Evolutionary conservation across 2,329 filamentous ascomycete genomes (phyloP).

Genomic region (Raffaelea albimanens): DNA sequence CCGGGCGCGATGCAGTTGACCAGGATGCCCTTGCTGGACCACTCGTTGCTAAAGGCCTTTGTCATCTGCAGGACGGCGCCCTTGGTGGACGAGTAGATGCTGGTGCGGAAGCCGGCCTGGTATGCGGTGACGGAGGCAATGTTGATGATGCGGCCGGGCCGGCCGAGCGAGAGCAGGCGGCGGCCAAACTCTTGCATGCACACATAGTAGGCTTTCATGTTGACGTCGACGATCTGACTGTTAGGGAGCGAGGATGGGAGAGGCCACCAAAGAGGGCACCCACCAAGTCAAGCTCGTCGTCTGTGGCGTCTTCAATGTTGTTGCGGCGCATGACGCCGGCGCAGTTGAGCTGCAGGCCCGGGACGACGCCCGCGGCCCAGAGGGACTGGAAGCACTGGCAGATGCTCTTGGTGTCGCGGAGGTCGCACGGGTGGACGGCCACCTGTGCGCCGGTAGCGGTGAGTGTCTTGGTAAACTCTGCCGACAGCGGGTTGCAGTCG

Average conservation of each 20-base stretch:
- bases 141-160: constrained; percentile 69
- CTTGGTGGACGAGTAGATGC: constrained; percentile 78
- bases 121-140: constrained; percentile 71
- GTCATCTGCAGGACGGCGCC: constrained; percentile 77
- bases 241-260: neutral
- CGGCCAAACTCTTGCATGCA: constrained; percentile 68
- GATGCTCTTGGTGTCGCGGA: too few relatives aligned
- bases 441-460: too few relatives aligned
- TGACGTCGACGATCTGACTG: constrained; percentile 61
- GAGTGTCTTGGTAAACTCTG: too few relatives aligned
- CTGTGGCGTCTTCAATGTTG: constrained; percentile 64
- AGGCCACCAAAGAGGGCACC: neutral
- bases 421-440: too few relatives aligned
- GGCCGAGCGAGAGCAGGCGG: constrained; percentile 59
- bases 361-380: constrained; percentile 1
- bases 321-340: constrained; percentile 77
- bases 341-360: constrained; percentile 65
- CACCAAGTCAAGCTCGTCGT: constrained; percentile 56
- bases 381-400: neutral
- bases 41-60: constrained; percentile 78
- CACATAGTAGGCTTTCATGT: constrained; percentile 71
- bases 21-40: constrained; percentile 64
- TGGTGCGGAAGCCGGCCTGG: constrained; percentile 79
- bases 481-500: too few relatives aligned
- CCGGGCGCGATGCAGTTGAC: constrained; percentile 85